Conservation (phyloP, 805 yeast genomes). For the Yamadazyma sp. region DNA sequence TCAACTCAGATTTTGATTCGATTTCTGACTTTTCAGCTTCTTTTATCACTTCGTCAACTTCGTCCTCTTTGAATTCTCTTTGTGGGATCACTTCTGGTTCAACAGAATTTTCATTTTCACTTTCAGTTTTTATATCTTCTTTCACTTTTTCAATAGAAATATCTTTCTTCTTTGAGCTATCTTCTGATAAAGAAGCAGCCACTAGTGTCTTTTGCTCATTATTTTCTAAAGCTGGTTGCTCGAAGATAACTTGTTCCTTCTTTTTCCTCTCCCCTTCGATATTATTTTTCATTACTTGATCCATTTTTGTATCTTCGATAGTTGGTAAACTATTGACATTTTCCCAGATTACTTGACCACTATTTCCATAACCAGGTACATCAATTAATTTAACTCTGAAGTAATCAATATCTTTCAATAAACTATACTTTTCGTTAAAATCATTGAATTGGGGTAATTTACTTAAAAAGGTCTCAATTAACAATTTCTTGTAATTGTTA, state of each 20-base stretch:
- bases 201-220: too few species aligned
- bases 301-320: constrained; percentile 48
- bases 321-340: constrained; percentile 52
- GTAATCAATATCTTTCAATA: constrained; percentile 59
- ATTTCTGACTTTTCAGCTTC: too few species aligned
- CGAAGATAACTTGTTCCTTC: background rate
- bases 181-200: background rate
- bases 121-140: constrained; percentile 1
- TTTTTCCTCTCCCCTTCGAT: constrained; percentile 21
- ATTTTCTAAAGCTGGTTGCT: background rate
- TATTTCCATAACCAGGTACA: constrained; percentile 56
- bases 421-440: constrained; percentile 49
- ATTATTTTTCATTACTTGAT: constrained; percentile 40
- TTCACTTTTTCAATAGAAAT: constrained; percentile 1
- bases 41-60: background rate
- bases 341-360: constrained; percentile 63
- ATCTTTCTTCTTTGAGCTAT: constrained; percentile 1
- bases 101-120: background rate
- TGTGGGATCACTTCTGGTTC: constrained; percentile 2
- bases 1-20: background rate
- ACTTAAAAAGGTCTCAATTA: constrained; percentile 51
- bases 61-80: background rate
- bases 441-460: constrained; percentile 47
- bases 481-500: constrained; percentile 53
- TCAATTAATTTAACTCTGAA: constrained; percentile 60